phyloP scores from a whole-genome alignment of 257 asterid species.

The Jasminum sambac region DNA sequence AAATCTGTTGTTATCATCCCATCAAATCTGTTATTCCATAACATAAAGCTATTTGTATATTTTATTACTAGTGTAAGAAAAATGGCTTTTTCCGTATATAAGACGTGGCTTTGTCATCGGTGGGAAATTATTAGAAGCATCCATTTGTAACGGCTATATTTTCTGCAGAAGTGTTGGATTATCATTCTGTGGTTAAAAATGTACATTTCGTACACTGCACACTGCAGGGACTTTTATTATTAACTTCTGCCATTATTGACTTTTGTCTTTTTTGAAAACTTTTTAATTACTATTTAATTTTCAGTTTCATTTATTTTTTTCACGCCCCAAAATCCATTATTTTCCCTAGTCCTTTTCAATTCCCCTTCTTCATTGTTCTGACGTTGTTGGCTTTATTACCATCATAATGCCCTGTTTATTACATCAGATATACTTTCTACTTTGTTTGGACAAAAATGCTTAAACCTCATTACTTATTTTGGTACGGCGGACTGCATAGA shows the following conservation, averaged over 20 bases:
- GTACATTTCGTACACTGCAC: constrained; percentile 2
- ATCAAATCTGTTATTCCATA: no score
- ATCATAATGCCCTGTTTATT: not conserved
- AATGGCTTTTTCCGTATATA: no score
- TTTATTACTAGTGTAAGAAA: no score
- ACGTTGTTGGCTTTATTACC: not conserved
- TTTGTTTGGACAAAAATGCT: not conserved
- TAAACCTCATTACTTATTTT: not conserved
- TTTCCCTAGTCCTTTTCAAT: not conserved
- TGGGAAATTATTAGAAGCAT: not conserved
- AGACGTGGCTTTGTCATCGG: not conserved
- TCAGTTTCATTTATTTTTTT: not conserved
- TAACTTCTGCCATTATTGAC: not conserved
- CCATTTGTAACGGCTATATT: constrained; percentile 18
- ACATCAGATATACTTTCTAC: not conserved
- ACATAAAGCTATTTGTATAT: no score
- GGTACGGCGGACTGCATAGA: no score
- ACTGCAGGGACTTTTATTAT: not conserved
- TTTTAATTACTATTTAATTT: constrained; percentile 10
- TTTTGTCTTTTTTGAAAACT: not conserved
- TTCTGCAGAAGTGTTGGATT: not conserved
- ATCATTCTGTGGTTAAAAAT: not conserved
- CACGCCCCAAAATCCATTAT: not conserved
- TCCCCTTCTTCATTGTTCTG: not conserved
- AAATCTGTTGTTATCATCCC: no score